Evolutionary conservation across 2,329 filamentous ascomycete genomes (phyloP), one percentile per base, ranked within the genome.

Genomic region (Ophiostoma populinum): DNA sequence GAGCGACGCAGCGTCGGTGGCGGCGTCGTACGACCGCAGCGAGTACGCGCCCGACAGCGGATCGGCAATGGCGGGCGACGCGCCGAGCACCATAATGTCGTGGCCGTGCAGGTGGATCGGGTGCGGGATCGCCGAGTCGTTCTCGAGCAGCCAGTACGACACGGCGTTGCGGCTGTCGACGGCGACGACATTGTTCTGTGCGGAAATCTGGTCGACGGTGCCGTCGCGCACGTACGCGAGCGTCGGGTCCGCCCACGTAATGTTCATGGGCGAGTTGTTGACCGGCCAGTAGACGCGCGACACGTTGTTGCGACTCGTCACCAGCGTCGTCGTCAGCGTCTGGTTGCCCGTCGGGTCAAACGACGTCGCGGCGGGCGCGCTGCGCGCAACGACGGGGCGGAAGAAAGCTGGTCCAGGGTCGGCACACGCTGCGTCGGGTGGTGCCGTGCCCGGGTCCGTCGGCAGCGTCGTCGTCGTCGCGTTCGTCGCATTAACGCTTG

Each of bases 231-330:
- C 47, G 27, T 55, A 54, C 28, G 52, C 42, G 6, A 56, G 40
- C 3, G 54, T 52, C 3, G 56, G 57, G 24, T 54, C 48, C 27
- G 46, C 44, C 56, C 56, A 60, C 26, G 55, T 43, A 13, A 43
- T 33, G 20, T 40, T 42, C 28, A 45, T 35, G 9, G 40, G 32
- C n/a, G 51, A 43, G 29, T 46, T 46, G 39, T 52, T 51, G 33
- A 53, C 45, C 40, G 42, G 43, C 34, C 35, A 40, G 25, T 51
- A 44, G 10, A 53, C 49, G 12, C 47, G 50, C 3, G 43, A 45
- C 8, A 50, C 38, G 38, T 41, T 41, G 34, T 51, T 42, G 24
- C 32, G 17, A 10, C 40, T 38, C 27, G 47, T 44, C 7, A 45
- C 18, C 10, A 43, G 32, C 18, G 34, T 34, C 12, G 33, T 34